These are phyloP conservation scores for Hymenoscyphus fructigenus DNA, from an alignment of 2,329 filamentous ascomycete genomes.

Conservation along the genomic window DNA sequence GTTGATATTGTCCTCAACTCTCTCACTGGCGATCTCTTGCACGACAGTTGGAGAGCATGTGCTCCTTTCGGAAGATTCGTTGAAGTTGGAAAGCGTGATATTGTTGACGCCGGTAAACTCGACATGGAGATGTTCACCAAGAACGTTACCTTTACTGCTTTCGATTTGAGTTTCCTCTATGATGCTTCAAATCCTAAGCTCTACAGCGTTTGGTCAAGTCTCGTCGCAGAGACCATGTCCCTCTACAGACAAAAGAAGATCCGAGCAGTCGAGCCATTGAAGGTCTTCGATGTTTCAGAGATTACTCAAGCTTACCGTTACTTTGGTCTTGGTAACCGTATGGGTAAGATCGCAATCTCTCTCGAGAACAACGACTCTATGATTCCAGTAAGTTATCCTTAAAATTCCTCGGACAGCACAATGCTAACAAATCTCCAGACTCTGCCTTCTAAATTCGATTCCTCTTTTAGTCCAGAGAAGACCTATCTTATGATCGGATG, in stretches of 20 bases:
- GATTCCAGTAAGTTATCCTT: slow-evolving; percentile 7
- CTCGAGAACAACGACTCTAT: slow-evolving; percentile 9
- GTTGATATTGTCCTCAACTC: slow-evolving; percentile 33
- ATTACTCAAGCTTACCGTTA: slow-evolving; percentile 14
- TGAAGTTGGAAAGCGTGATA: slow-evolving; percentile 40
- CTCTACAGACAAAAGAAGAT: slow-evolving; percentile 12
- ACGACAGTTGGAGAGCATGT: slow-evolving; percentile 36
- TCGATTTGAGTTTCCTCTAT: slow-evolving; percentile 23
- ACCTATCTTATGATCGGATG: slow-evolving; percentile 22
- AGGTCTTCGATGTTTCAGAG: slow-evolving; percentile 15
- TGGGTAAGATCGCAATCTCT: slow-evolving; percentile 19
- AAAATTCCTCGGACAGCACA: background rate
- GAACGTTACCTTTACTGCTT: slow-evolving; percentile 26
- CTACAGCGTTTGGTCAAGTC: slow-evolving; percentile 7
- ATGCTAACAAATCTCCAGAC: slow-evolving; percentile 4
- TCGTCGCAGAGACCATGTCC: slow-evolving; percentile 2
- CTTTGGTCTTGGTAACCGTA: slow-evolving; percentile 15
- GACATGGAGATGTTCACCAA: slow-evolving; percentile 31
- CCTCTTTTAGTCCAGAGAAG: slow-evolving; percentile 11
- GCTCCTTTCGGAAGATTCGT: slow-evolving; percentile 40
- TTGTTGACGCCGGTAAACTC: slow-evolving; percentile 23
- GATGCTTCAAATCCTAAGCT: slow-evolving; percentile 1
- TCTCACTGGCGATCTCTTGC: slow-evolving; percentile 22
- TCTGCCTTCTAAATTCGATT: slow-evolving; percentile 7
- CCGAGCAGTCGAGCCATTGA: slow-evolving; percentile 10